phyloP scores from a whole-genome alignment of 1,139 yeast species.

The Pichia sp. region DNA sequence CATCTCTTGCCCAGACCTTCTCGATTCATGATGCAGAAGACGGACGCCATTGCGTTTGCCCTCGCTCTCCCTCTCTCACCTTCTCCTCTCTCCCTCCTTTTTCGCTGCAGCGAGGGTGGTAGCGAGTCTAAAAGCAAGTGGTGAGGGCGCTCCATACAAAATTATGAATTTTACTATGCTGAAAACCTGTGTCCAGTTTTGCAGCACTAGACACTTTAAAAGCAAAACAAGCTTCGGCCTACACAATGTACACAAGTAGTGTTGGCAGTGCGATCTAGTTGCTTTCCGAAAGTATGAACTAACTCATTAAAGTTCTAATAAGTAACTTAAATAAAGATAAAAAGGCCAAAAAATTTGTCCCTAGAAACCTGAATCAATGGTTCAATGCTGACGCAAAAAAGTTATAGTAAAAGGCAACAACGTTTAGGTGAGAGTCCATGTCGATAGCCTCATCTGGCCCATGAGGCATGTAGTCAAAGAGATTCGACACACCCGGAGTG shows the following conservation, averaged over 20 bases:
- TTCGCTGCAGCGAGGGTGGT: neutral
- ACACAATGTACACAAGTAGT: no score
- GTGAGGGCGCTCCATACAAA: neutral
- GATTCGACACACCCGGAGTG: conserved; percentile 34
- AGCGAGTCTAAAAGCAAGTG: no score
- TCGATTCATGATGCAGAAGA: neutral
- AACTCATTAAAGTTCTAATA: no score
- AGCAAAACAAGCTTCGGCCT: no score
- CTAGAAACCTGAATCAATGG: neutral
- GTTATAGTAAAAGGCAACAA: conserved; percentile 50
- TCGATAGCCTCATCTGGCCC: conserved; percentile 59
- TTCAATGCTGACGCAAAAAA: conserved; percentile 11
- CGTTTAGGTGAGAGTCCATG: conserved; percentile 49
- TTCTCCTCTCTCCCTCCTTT: neutral
- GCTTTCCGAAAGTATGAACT: no score
- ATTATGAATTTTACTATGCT: neutral
- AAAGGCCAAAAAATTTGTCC: no score
- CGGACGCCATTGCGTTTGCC: neutral
- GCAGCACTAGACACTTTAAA: no score
- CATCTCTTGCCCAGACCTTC: no score
- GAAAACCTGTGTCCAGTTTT: no score
- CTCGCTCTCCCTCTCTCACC: neutral
- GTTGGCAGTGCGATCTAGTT: no score
- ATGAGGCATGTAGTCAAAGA: conserved; percentile 36
- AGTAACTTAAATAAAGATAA: no score